Evolutionary conservation across 352 stramenopile genomes (phyloP), one percentile per base, ranked within the genome.

Genomic region (Pythium sukuiense): DNA sequence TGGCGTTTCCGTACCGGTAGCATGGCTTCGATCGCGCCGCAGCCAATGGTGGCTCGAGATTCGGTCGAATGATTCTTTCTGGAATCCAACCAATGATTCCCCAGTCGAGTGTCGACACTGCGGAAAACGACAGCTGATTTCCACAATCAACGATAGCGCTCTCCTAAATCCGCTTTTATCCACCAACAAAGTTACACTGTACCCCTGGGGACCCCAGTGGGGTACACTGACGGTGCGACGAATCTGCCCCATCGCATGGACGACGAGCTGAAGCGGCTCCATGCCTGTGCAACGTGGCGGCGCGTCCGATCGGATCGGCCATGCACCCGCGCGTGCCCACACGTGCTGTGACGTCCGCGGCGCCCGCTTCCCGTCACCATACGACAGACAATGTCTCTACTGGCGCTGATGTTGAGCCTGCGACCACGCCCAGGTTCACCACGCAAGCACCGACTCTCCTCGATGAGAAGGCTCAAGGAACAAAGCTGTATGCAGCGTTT

Each of bases 391-490:
- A 12, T n/a, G 45, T 52, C 45, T 52, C 45, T 52, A 29, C n/a
- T 24, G 2, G 41, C 8, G 32, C n/a, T 52, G 45, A 6, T 8
- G 45, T 29, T 6, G 45, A 29, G 45, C 4, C 29, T 29, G n/a
- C 12, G 1, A 52, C 5, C 45, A 30, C 49, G 37, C 58, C 60
- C 49, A 65, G 16, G 14, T 67, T 67, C 61, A 57, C 61, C 39
- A 67, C 61, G 61, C 52, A 56, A 45, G 52, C 24, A 27, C 61
- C 61, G 53, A 37, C 39, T 50, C 53, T 67, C 41, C 16, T 14
- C 27, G 24, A 27, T 16, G 62, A 71, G 53, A 58, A 62, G 20
- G 64, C 58, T 11, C 37, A 56, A n/a, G 54, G 48, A 16, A 66
- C 64, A 7, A 18, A 16, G 24, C 64, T 71, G 16, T 71, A 55